Percentiles rank a stretch among this genome's conserved stretches.
These are phyloP conservation scores for Claviceps capensis DNA, from an alignment of 2,329 filamentous ascomycete genomes.

Conservation along the genomic window DNA sequence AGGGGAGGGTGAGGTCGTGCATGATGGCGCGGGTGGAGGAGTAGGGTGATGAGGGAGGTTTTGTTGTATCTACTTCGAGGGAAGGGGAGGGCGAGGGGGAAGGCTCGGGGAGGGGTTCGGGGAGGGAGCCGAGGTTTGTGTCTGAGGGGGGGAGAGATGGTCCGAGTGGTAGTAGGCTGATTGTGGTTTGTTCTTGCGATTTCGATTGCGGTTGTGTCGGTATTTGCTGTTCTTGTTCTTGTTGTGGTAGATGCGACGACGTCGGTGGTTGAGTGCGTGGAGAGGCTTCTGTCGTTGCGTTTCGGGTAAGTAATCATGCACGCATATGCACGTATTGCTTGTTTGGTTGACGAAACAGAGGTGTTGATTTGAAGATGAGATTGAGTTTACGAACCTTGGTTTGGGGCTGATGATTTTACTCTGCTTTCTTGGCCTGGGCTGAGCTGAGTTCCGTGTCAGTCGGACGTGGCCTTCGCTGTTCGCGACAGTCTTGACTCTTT, in stretches of 20 bases:
- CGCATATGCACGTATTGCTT: not conserved
- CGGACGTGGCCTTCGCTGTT: not conserved
- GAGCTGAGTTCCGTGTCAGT: not conserved
- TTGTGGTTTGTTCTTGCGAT: not conserved
- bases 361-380: not conserved
- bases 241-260: not conserved
- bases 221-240: not conserved
- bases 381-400: not conserved
- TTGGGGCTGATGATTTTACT: not conserved
- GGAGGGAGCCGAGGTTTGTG: conserved; percentile 5
- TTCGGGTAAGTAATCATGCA: not conserved
- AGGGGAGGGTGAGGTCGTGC: conserved; percentile 60
- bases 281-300: not conserved
- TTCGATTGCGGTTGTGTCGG: not conserved
- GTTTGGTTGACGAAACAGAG: not conserved
- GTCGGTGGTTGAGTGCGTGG: not conserved
- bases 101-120: conserved; percentile 7
- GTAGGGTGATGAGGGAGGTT: conserved; percentile 45
- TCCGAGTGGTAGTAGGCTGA: conserved; percentile 19
- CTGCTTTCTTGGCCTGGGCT: not conserved
- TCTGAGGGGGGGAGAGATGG: conserved; percentile 24
- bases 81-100: conserved; percentile 14
- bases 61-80: not conserved
- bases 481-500: not conserved
- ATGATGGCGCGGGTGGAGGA: conserved; percentile 48